Conservation (phyloP, 2,329 filamentous ascomycete species). For the Colletotrichum echinochloae region DNA sequence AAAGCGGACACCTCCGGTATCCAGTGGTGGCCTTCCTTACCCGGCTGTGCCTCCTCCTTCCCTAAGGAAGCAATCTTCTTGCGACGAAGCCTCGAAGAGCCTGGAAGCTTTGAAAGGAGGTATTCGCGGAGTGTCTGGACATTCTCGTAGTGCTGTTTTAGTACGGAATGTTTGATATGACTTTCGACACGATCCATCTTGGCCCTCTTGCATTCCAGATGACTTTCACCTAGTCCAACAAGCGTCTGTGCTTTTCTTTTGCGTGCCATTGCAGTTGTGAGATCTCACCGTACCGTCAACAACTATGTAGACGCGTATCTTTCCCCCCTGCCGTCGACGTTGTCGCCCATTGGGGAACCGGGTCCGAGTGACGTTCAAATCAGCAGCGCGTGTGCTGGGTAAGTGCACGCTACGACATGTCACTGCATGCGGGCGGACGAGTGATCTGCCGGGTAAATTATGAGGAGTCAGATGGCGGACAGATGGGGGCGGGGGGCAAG, state of each 20-base stretch:
- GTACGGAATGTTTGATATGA: conserved; percentile 33
- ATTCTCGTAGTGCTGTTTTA: conserved; percentile 63
- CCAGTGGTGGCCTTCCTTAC: conserved; percentile 44
- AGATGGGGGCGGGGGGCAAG: neutral
- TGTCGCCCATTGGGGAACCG: neutral
- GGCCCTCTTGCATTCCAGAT: conserved; percentile 15
- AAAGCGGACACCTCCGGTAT: conserved; percentile 64
- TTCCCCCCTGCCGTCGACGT: neutral
- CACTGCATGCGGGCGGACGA: conserved; percentile 3
- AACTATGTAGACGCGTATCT: conserved; percentile 6
- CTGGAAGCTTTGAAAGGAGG: conserved; percentile 73
- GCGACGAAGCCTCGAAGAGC: conserved; percentile 71
- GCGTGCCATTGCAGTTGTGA: conserved; percentile 14
- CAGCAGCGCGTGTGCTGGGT: neutral
- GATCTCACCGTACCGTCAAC: conserved; percentile 1
- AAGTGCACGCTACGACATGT: conserved; percentile 10
- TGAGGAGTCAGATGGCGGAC: conserved; percentile 1
- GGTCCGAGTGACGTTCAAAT: neutral
- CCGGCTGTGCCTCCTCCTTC: conserved; percentile 41
- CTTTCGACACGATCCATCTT: neutral
- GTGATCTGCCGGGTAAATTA: conserved; percentile 6
- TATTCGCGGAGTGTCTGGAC: conserved; percentile 78
- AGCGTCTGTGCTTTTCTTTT: conserved; percentile 30
- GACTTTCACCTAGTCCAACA: neutral
- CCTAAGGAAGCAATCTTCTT: conserved; percentile 66